Conservation (phyloP, 495 filamentous ascomycete genomes). For the Penicillium psychrofluorescens region DNA sequence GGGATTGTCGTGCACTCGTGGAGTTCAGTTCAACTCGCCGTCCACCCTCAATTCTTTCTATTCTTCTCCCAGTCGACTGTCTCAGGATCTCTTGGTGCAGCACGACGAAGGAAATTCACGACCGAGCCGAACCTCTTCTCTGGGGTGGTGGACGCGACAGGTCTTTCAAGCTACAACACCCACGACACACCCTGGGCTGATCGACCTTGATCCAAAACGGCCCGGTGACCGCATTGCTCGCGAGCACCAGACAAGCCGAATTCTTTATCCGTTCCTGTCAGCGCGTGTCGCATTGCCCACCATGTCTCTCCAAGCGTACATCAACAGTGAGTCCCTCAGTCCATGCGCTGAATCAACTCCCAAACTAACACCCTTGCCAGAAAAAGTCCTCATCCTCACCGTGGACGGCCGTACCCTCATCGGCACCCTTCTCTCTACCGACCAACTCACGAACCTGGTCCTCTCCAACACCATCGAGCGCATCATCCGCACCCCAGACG, state of each 20-base stretch:
- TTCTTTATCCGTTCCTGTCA: background rate
- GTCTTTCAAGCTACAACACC: no score
- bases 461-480: conserved; percentile 80
- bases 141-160: no score
- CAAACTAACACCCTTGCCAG: conserved; percentile 42
- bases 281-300: conserved; percentile 1
- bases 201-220: no score
- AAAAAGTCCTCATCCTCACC: conserved; percentile 86
- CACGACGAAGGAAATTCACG: no score
- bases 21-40: background rate
- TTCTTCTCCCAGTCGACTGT: no score
- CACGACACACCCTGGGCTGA: no score
- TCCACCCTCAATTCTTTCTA: background rate
- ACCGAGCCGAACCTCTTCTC: no score
- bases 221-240: no score
- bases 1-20: no score
- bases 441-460: conserved; percentile 90
- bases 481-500: conserved; percentile 76
- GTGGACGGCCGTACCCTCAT: conserved; percentile 85
- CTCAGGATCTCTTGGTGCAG: no score
- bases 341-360: background rate
- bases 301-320: conserved; percentile 62
- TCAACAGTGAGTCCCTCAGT: conserved; percentile 48
- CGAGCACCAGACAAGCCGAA: background rate
- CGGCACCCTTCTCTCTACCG: conserved; percentile 77